Percentiles rank a stretch among this genome's conserved stretches.
Evolutionary conservation across 108 stramenopile species (phyloP).

Genomic region (Cyclotella baltica): DNA sequence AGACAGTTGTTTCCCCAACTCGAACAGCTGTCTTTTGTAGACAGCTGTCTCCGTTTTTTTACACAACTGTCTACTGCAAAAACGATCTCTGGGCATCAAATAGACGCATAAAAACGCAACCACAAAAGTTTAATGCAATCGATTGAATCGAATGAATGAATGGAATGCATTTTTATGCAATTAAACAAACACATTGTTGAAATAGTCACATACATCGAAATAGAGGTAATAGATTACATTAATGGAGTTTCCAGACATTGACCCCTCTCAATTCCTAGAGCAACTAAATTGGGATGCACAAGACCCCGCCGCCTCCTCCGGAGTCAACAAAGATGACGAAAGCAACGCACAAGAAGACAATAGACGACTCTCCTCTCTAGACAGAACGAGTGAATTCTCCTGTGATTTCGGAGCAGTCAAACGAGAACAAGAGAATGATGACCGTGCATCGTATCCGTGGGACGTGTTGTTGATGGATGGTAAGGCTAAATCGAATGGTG

Average conservation of each 20-base stretch:
- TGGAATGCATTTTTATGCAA: too few relatives aligned
- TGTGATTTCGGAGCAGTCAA: background rate
- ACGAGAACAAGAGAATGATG: background rate
- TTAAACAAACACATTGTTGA: too few relatives aligned
- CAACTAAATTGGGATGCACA: background rate
- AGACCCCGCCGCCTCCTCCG: background rate
- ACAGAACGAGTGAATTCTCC: background rate
- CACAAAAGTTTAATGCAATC: too few relatives aligned
- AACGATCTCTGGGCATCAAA: too few relatives aligned
- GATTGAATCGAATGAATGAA: too few relatives aligned
- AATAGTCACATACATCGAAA: background rate
- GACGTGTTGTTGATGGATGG: background rate
- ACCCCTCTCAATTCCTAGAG: conserved; percentile 6
- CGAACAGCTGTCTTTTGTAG: too few relatives aligned
- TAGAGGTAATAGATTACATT: background rate
- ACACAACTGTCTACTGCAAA: too few relatives aligned
- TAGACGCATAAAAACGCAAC: too few relatives aligned
- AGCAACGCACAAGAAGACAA: background rate
- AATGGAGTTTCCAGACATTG: conserved; percentile 23
- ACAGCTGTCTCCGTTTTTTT: too few relatives aligned
- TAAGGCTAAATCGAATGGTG: background rate
- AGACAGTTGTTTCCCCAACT: too few relatives aligned
- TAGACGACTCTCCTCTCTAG: background rate
- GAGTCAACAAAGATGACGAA: background rate
- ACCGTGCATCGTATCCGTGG: background rate